Evolutionary conservation across 2,329 filamentous ascomycete genomes (phyloP), one percentile per base, ranked within the genome.

Genomic region (Emergomyces pasteurianus): DNA sequence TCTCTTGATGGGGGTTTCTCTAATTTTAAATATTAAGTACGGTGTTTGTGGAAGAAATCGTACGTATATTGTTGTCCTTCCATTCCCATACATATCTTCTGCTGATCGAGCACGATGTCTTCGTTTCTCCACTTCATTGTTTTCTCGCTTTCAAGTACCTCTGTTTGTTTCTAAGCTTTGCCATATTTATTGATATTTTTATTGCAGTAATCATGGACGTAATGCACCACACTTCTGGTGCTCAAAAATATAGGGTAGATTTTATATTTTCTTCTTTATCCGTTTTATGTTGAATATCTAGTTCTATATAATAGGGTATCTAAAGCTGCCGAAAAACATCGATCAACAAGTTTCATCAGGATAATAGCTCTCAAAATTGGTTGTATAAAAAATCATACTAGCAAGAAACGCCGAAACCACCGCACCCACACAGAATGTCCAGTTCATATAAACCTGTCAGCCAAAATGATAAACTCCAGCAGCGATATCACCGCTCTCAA

Each of bases 391-490:
- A 9, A 50, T 50, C 1, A 34, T 10, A 34, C 6, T 18, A 21
- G 28, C 9, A 28, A 28, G n/a, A 53, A 34, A 53, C 31, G 28
- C 18, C n/a, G 12, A 34, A 53, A 1, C 49, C 50, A 8, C n/a
- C 5, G 21, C 3, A 36, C 36, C 5, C 18, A 21, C 14, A 34
- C 8, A 34, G 28, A 53, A 31, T n/a, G 12, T n/a, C 49, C 9
- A n/a, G 28, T 3, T 28, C 26, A 9, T 9, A n/a, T n/a, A 31
- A 52, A 34, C 3, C 49, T 12, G 21, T 57, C 34, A 57, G 23
- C 16, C 40, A 61, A 63, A 61, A 58, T 63, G 59, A 58, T 63
- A 65, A 43, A 61, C 52, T 26, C 63, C 63, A 28, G 49, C 58
- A 14, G 50, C 42, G 23, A 63, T 60, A 46, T 61, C 59, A 3